Evolutionary conservation across 805 yeast genomes (phyloP).

Genomic region (Candida hispaniensis): DNA sequence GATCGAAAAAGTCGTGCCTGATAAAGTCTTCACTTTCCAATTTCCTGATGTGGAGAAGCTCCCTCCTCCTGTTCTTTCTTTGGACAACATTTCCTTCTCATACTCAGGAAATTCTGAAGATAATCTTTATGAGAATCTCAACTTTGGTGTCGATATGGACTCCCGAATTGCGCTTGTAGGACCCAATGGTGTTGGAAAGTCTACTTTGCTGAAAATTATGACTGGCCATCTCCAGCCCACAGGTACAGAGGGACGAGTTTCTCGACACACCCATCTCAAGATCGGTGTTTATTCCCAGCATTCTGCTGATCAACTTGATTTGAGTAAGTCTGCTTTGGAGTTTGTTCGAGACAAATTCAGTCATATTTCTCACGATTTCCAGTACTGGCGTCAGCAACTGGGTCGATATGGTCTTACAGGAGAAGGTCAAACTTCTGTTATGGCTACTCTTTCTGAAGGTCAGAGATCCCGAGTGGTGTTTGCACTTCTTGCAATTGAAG

Average conservation of each 20-base stretch:
- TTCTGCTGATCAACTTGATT: slow-evolving; percentile 95
- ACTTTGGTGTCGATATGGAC: slow-evolving; percentile 99
- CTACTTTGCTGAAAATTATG: slow-evolving; percentile 90
- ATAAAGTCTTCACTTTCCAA: slow-evolving; percentile 85
- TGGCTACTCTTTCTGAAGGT: slow-evolving; percentile 98
- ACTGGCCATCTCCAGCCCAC: slow-evolving; percentile 89
- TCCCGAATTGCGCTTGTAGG: slow-evolving; percentile 96
- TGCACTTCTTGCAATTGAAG: slow-evolving; percentile 87
- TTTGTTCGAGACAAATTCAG: slow-evolving; percentile 93
- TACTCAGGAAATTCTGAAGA: slow-evolving; percentile 67
- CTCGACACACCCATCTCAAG: slow-evolving; percentile 94
- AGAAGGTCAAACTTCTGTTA: slow-evolving; percentile 95
- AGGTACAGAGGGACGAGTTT: slow-evolving; percentile 69
- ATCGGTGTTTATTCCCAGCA: slow-evolving; percentile 98
- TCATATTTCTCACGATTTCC: slow-evolving; percentile 88
- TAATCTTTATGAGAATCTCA: slow-evolving; percentile 79
- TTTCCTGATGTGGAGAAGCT: slow-evolving; percentile 93
- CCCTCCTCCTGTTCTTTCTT: slow-evolving; percentile 97
- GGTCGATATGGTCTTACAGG: slow-evolving; percentile 98
- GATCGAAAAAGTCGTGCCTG: slow-evolving; percentile 83
- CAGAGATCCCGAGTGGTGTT: slow-evolving; percentile 98
- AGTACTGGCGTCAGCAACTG: slow-evolving; percentile 88
- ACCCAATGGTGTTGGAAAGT: slow-evolving; percentile 98
- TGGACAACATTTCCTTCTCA: slow-evolving; percentile 88
- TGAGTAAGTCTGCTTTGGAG: slow-evolving; percentile 90